phyloP scores from a whole-genome alignment of 176 grass and related monocot genomes.

The Chrysopogon serrulatus region DNA sequence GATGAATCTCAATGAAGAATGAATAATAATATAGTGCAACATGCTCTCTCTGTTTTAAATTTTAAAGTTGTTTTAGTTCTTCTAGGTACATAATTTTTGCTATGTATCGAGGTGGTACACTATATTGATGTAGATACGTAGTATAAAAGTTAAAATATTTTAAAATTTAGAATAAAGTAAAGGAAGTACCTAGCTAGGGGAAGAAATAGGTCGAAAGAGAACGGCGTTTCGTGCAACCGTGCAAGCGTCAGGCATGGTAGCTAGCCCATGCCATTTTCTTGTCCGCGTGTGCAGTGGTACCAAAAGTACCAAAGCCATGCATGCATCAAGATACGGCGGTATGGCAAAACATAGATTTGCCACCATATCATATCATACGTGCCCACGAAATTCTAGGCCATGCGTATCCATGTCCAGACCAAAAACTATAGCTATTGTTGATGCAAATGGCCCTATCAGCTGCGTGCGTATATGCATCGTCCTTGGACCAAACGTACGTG shows the following conservation, averaged over 20 bases:
- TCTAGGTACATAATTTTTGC: no score
- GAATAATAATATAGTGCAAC: no score
- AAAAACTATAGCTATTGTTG: background rate
- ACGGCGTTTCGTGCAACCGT: background rate
- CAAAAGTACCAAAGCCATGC: background rate
- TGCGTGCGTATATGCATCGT: background rate
- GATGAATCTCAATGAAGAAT: no score
- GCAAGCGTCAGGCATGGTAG: background rate
- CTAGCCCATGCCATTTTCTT: background rate
- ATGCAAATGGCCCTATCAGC: background rate
- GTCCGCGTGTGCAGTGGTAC: background rate
- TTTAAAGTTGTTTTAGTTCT: no score
- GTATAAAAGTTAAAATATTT: background rate
- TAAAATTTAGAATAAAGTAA: background rate
- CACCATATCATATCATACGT: background rate
- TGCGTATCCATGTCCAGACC: slow-evolving; percentile 1
- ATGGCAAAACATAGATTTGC: slow-evolving; percentile 7
- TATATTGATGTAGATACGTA: background rate
- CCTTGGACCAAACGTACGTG: background rate
- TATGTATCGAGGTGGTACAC: no score
- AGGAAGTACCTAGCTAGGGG: background rate
- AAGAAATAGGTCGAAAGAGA: background rate
- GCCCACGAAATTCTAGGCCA: background rate
- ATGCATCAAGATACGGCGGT: background rate
- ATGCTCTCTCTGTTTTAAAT: no score